These are phyloP conservation scores for Strigomonas galati DNA, from an alignment of 208 protist species.

Conservation along the genomic window DNA sequence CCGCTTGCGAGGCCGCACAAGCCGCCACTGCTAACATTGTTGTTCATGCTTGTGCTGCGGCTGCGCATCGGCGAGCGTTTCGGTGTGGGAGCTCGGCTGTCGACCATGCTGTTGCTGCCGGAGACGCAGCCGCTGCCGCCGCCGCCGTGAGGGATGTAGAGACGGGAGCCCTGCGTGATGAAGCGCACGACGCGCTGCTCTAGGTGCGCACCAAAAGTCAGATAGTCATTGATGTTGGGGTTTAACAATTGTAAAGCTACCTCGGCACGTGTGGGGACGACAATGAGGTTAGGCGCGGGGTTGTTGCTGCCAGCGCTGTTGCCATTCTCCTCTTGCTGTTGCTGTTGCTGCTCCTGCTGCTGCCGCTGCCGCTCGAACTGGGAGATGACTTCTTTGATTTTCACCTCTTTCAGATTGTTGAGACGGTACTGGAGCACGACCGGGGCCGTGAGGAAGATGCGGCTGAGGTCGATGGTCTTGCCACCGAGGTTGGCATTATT, in stretches of 20 bases:
- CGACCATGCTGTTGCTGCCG: background rate
- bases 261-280: conserved; percentile 17
- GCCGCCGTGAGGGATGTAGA: conserved; percentile 16
- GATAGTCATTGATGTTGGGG: conserved; percentile 32
- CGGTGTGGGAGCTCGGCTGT: no score
- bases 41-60: background rate
- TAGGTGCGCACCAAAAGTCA: conserved; percentile 47
- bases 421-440: conserved; percentile 36
- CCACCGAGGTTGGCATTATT: no score
- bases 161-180: conserved; percentile 39
- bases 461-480: conserved; percentile 28
- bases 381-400: conserved; percentile 25
- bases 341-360: conserved; percentile 7
- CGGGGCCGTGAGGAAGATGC: conserved; percentile 30
- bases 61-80: background rate
- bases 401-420: conserved; percentile 28
- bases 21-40: background rate
- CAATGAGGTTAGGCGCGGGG: conserved; percentile 1
- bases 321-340: conserved; percentile 9
- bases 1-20: no score
- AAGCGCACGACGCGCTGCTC: conserved; percentile 34
- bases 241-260: conserved; percentile 31
- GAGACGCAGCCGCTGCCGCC: background rate
- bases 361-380: conserved; percentile 1
- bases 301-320: conserved; percentile 3